These are phyloP conservation scores for Scortechinia acanthostroma DNA, from an alignment of 2,329 filamentous ascomycete genomes.

Conservation along the genomic window DNA sequence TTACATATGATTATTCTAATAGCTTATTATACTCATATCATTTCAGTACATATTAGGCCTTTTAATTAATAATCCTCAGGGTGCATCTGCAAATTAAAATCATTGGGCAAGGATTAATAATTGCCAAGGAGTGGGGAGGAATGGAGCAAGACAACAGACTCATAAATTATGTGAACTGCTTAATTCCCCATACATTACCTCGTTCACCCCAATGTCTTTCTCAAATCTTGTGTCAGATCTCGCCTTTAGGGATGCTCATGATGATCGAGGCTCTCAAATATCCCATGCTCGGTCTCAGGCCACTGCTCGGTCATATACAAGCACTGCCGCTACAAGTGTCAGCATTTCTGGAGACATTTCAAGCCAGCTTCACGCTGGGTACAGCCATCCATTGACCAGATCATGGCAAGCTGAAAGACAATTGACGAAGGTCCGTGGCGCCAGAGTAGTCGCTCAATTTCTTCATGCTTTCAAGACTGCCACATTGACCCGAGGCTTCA, in stretches of 20 bases:
- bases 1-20: too few species aligned
- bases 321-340: constrained; percentile 61
- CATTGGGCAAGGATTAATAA: too few species aligned
- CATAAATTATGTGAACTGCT: too few species aligned
- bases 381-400: constrained; percentile 72
- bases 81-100: too few species aligned
- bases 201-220: constrained; percentile 55
- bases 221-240: constrained; percentile 62
- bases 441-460: constrained; percentile 1
- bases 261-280: constrained; percentile 52
- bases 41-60: too few species aligned
- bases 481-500: constrained; percentile 7
- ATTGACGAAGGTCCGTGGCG: constrained; percentile 65
- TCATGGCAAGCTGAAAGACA: constrained; percentile 80
- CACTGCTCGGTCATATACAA: constrained; percentile 55
- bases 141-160: too few species aligned
- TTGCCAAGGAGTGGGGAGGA: too few species aligned
- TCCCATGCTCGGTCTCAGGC: constrained; percentile 54
- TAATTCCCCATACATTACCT: too few species aligned
- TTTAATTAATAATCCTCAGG: too few species aligned
- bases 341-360: constrained; percentile 71
- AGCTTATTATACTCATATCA: too few species aligned
- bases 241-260: constrained; percentile 44
- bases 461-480: neutral
- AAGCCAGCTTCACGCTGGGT: constrained; percentile 77